Conservation (phyloP, 192 early-diverging fungal genomes). For the Mortierella antarctica region DNA sequence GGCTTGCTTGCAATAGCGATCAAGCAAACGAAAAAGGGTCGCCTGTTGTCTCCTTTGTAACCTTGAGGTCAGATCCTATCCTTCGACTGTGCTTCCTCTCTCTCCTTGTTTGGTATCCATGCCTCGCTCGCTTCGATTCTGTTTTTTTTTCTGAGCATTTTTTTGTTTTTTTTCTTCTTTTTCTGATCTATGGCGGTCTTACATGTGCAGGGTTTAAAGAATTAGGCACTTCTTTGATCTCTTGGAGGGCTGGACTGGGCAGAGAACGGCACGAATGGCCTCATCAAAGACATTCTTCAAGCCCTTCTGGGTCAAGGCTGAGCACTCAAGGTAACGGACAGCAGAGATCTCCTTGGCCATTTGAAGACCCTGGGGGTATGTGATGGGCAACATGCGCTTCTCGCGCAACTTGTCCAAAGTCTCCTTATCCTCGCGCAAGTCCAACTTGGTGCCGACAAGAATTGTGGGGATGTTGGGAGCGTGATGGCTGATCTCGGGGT, state of each 20-base stretch:
- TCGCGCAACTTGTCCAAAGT: slow-evolving; percentile 90
- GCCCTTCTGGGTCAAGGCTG: slow-evolving; percentile 96
- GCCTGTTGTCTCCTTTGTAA: no score
- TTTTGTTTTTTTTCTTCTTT: not conserved
- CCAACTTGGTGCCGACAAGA: slow-evolving; percentile 96
- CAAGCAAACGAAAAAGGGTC: no score
- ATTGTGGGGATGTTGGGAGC: slow-evolving; percentile 93
- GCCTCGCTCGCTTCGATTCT: not conserved
- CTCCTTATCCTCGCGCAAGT: slow-evolving; percentile 94
- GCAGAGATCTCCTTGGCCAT: slow-evolving; percentile 91
- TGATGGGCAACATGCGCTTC: slow-evolving; percentile 89
- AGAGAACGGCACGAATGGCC: slow-evolving; percentile 94
- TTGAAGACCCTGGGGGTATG: slow-evolving; percentile 87
- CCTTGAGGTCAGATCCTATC: no score
- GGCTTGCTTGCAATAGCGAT: no score
- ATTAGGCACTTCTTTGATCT: slow-evolving; percentile 80
- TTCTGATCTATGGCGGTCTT: not conserved
- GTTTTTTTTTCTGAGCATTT: not conserved
- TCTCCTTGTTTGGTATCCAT: not conserved
- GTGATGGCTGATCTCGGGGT: slow-evolving; percentile 95
- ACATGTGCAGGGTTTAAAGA: slow-evolving; percentile 63
- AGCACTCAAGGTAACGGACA: slow-evolving; percentile 97
- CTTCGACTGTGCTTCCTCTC: no score
- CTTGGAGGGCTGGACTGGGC: slow-evolving; percentile 73
- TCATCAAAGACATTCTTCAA: slow-evolving; percentile 99